Evolutionary conservation across 768 basidiomycete species (phyloP), one percentile per base, ranked within the genome.

Genomic region (Austroboletus eburneus): DNA sequence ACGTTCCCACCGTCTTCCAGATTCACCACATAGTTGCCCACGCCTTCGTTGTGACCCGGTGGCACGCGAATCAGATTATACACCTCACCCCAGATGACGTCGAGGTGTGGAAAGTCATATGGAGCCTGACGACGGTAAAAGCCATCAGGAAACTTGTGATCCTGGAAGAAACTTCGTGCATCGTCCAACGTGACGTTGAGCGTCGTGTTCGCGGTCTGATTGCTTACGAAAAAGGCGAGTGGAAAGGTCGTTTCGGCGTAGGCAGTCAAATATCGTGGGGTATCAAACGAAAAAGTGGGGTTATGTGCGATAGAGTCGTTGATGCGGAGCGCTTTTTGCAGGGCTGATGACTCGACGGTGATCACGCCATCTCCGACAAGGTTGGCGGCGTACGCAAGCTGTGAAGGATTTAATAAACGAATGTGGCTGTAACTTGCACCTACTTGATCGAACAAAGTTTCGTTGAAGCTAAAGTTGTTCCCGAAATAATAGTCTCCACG

Each of bases 231-330:
- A 33, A 62, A 62, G 9, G 54, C 57, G 10, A 62, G 46, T 2
- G 60, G 60, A n/a, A 59, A 62, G 0, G 51, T 59, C 2, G 51
- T 47, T 43, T 61, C 59, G 4, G 51, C 51, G 9, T 59, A 59
- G 10, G 51, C 60, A 3, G 59, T 54, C 1, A 57, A 38, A 40
- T 12, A 62, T 9, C 59, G 51, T 0, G 57, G 56, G 12, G 54
- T 54, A 3, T 54, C 51, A n/a, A 62, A 59, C 39, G 27, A 48
- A 35, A 61, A 61, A 0, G 54, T 56, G 0, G 59, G 59, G 35
- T 61, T 61, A 32, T 40, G 43, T 10, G 59, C 60, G 20, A 61
- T 62, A 21, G 59, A 61, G 40, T 62, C 51, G 24, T 57, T 62
- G 35, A 61, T 61, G n/a, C 59, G 57, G 5, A 42, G 41, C 1